Percentiles rank a stretch among this genome's conserved stretches.
Conservation (phyloP, 2,329 filamentous ascomycete genomes). For the Monosporascus ibericus region DNA sequence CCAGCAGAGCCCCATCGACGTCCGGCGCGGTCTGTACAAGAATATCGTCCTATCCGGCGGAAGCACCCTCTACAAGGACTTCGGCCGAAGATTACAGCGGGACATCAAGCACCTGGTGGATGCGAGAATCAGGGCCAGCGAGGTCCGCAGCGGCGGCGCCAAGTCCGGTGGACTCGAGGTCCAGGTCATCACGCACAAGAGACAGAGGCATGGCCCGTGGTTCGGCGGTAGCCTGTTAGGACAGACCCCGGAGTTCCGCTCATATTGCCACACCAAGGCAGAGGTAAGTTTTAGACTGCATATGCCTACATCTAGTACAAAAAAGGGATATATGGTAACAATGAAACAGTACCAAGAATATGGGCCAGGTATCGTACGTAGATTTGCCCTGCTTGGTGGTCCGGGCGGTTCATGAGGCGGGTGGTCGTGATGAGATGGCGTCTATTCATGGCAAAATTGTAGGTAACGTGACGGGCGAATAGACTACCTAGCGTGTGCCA, state of each 20-base stretch:
- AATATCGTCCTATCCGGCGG: slow-evolving; percentile 98
- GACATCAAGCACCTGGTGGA: slow-evolving; percentile 97
- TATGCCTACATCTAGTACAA: neutral
- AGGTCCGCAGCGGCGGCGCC: slow-evolving; percentile 84
- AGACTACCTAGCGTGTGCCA: neutral
- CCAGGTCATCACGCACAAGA: slow-evolving; percentile 94
- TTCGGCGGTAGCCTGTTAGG: slow-evolving; percentile 95
- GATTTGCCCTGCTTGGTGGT: slow-evolving; percentile 89
- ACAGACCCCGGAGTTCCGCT: slow-evolving; percentile 96
- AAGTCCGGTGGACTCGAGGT: slow-evolving; percentile 93
- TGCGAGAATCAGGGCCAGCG: slow-evolving; percentile 84
- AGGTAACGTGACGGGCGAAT: neutral
- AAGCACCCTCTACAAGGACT: slow-evolving; percentile 97
- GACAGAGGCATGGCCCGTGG: slow-evolving; percentile 96
- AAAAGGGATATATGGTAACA: slow-evolving; percentile 2
- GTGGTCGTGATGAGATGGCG: neutral
- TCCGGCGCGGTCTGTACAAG: slow-evolving; percentile 95
- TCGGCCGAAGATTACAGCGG: slow-evolving; percentile 88
- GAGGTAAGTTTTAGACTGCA: slow-evolving; percentile 40
- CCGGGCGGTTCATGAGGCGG: slow-evolving; percentile 65
- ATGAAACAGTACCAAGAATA: slow-evolving; percentile 78
- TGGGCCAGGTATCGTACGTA: slow-evolving; percentile 88
- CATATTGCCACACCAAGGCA: slow-evolving; percentile 94
- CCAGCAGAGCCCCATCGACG: slow-evolving; percentile 95
- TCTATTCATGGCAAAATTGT: neutral